Evolutionary conservation across 1,139 yeast species (phyloP).

Genomic region (Pichia sp.): DNA sequence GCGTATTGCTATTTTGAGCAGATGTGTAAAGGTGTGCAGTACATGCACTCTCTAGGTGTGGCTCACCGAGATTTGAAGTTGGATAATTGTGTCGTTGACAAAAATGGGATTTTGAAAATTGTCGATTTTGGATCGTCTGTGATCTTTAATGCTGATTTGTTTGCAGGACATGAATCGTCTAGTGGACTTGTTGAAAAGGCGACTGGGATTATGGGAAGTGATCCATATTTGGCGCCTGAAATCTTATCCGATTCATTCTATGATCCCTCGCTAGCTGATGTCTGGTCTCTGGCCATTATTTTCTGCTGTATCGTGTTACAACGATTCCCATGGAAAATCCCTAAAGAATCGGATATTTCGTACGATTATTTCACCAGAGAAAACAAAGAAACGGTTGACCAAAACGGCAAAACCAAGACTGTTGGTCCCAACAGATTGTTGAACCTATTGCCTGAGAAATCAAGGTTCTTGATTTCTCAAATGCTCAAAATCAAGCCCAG

Average conservation of each 20-base stretch:
- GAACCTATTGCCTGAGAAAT: constrained; percentile 78
- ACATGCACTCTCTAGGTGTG: constrained; percentile 58
- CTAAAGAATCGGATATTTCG: constrained; percentile 42
- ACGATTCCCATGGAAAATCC: constrained; percentile 74
- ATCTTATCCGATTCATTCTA: constrained; percentile 41
- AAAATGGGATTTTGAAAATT: constrained; percentile 53
- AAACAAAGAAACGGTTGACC: constrained; percentile 18
- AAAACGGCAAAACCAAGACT: constrained; percentile 17
- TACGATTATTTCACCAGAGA: constrained; percentile 21
- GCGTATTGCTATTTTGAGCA: constrained; percentile 64
- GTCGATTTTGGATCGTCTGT: constrained; percentile 78
- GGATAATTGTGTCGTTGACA: constrained; percentile 67
- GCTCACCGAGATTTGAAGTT: constrained; percentile 73
- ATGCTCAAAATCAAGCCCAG: constrained; percentile 68
- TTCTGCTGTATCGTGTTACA: constrained; percentile 66
- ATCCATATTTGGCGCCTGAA: constrained; percentile 77
- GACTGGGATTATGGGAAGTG: constrained; percentile 72
- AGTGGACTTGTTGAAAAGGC: constrained; percentile 24
- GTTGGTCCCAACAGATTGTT: constrained; percentile 84
- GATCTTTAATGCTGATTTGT: constrained; percentile 30
- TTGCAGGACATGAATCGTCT: constrained; percentile 1
- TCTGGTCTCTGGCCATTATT: constrained; percentile 74
- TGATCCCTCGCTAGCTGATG: constrained; percentile 66
- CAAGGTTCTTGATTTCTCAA: constrained; percentile 66
- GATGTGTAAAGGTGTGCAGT: constrained; percentile 50